phyloP scores from a whole-genome alignment of 495 filamentous ascomycete genomes.

The Aspergillus diversus region DNA sequence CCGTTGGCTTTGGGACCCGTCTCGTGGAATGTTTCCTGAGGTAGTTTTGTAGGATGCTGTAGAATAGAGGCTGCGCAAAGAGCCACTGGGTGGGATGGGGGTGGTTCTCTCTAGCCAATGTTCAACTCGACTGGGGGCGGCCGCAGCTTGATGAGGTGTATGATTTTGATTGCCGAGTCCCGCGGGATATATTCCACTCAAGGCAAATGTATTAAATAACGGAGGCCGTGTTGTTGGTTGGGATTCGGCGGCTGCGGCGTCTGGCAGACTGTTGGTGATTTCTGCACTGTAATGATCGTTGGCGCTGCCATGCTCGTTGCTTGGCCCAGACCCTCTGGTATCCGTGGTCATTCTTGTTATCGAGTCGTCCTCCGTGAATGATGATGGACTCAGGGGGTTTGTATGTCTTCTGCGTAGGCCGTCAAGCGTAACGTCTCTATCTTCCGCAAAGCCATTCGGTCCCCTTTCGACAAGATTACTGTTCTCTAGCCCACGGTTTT shows the following conservation, averaged over 20 bases:
- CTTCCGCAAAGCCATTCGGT: background rate
- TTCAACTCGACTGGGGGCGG: conserved; percentile 13
- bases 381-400: conserved; percentile 13
- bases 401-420: conserved; percentile 5
- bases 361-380: conserved; percentile 18
- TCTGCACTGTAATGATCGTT: conserved; percentile 1
- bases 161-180: background rate
- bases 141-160: conserved; percentile 4
- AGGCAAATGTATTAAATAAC: conserved; percentile 1
- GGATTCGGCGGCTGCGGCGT: background rate
- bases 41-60: conserved; percentile 1
- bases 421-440: background rate
- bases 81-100: background rate
- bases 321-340: background rate
- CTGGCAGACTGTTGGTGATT: background rate
- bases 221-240: background rate
- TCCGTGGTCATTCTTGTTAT: conserved; percentile 1
- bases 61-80: conserved; percentile 9
- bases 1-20: background rate
- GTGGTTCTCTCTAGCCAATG: conserved; percentile 14
- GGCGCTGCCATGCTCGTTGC: conserved; percentile 1
- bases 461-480: background rate
- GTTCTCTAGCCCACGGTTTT: background rate
- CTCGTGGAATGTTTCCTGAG: background rate
- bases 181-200: conserved; percentile 2